Conservation (phyloP, 1,284 basidiomycete species). For the Stygiomarasmius scandens region DNA sequence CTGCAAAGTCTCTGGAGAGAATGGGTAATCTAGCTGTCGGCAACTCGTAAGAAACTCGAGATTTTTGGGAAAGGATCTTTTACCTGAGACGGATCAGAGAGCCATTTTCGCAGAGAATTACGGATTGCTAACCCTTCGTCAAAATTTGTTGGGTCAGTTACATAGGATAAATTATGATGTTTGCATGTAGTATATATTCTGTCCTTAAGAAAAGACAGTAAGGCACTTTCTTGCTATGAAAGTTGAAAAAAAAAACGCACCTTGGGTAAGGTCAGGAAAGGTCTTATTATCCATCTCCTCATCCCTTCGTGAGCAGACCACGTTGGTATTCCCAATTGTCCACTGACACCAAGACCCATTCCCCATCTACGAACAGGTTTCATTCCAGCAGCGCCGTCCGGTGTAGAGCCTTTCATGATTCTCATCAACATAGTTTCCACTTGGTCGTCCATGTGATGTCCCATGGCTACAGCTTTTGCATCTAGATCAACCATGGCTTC, state of each 20-base stretch:
- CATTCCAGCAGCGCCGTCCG: conserved; percentile 67
- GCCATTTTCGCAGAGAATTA: conserved; percentile 63
- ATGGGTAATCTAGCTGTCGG: conserved; percentile 4
- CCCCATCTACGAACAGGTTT: conserved; percentile 67
- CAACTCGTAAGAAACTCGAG: background rate
- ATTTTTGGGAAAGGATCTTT: background rate
- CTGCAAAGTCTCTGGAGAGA: conserved; percentile 5
- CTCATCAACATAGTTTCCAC: conserved; percentile 78
- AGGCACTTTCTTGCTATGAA: background rate
- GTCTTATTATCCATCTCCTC: conserved; percentile 67
- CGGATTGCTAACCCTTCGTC: conserved; percentile 69
- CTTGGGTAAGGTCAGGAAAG: conserved; percentile 68
- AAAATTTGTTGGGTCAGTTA: conserved; percentile 70
- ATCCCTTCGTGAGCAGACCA: conserved; percentile 57
- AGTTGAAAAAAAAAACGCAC: conserved; percentile 36
- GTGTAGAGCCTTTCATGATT: conserved; percentile 54
- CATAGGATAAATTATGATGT: conserved; percentile 58
- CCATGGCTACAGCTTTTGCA: conserved; percentile 56
- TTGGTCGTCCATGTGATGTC: conserved; percentile 80
- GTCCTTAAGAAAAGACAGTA: conserved; percentile 47
- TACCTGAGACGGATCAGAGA: conserved; percentile 20
- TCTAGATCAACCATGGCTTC: conserved; percentile 43
- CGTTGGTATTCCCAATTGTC: conserved; percentile 20
- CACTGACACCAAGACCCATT: conserved; percentile 53
- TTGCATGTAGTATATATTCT: conserved; percentile 76